These are phyloP conservation scores for Trypanosoma brucei DNA, from an alignment of 208 protist species.

Conservation along the genomic window DNA sequence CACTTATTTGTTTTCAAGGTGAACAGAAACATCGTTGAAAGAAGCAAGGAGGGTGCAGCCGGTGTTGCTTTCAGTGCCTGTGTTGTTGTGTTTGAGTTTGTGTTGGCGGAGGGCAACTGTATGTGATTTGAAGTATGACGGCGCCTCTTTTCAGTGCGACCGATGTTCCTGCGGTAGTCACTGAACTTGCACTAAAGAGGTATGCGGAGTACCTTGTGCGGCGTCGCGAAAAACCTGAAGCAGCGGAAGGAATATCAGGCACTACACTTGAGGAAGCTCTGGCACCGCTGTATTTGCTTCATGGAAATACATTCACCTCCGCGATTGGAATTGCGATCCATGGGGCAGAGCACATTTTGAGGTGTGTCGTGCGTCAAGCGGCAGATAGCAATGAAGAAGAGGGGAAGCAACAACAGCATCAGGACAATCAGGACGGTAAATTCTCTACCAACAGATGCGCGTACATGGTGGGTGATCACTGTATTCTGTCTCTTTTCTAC, in stretches of 20 bases:
- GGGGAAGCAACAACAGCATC: background rate
- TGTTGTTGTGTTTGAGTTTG: too few relatives aligned
- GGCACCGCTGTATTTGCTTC: constrained; percentile 65
- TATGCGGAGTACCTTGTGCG: constrained; percentile 36
- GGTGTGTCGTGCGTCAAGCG: constrained; percentile 41
- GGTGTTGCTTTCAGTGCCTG: too few relatives aligned
- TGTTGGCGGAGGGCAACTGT: too few relatives aligned
- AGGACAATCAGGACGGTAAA: background rate
- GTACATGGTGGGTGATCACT: constrained; percentile 76
- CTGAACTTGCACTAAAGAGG: constrained; percentile 28
- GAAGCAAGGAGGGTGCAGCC: too few relatives aligned
- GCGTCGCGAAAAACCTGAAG: background rate
- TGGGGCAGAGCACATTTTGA: constrained; percentile 52
- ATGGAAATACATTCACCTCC: constrained; percentile 70
- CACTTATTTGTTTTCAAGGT: too few relatives aligned
- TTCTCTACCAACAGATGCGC: constrained; percentile 27
- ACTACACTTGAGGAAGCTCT: constrained; percentile 46
- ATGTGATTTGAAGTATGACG: background rate
- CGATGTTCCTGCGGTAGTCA: constrained; percentile 33
- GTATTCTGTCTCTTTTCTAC: constrained; percentile 68
- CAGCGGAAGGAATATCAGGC: background rate
- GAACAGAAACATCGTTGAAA: too few relatives aligned
- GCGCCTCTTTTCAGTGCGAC: constrained; percentile 19
- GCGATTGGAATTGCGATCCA: constrained; percentile 75
- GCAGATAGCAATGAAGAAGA: constrained; percentile 1